These are phyloP conservation scores for Grammothele lineata DNA, from an alignment of 768 basidiomycete species.

Conservation along the genomic window DNA sequence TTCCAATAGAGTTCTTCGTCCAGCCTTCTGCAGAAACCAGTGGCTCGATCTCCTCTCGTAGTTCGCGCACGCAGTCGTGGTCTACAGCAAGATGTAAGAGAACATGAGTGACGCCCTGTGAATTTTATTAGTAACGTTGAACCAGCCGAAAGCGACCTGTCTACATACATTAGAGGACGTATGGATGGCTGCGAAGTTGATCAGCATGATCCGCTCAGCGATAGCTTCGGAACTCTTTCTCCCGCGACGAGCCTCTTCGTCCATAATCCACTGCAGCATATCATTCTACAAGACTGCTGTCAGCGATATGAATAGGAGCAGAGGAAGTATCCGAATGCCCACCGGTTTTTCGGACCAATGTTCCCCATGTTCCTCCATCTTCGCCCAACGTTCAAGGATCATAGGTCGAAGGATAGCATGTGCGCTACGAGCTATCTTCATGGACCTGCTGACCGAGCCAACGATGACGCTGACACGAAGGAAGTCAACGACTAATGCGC, in stretches of 20 bases:
- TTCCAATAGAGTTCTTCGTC: conserved; percentile 25
- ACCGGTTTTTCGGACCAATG: conserved; percentile 28
- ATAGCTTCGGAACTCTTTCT: too few species aligned
- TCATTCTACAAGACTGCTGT: too few species aligned
- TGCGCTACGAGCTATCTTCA: not conserved
- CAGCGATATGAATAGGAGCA: not conserved
- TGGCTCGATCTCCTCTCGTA: conserved; percentile 31
- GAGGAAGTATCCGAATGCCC: not conserved
- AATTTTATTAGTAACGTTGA: too few species aligned
- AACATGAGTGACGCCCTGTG: conserved; percentile 25
- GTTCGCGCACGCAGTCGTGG: conserved; percentile 21
- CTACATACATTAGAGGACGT: too few species aligned
- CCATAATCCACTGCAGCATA: too few species aligned
- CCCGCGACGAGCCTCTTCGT: too few species aligned
- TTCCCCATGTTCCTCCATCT: conserved; percentile 19
- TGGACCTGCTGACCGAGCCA: conserved; percentile 6
- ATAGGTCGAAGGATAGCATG: conserved; percentile 24
- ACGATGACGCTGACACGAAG: conserved; percentile 17
- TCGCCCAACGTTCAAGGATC: conserved; percentile 23
- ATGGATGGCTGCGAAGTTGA: too few species aligned
- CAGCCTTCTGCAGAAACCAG: conserved; percentile 26
- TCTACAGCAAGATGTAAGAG: conserved; percentile 27
- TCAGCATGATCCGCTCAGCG: too few species aligned
- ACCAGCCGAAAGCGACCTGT: too few species aligned
- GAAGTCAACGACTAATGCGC: too few species aligned